A percentile compares a stretch with the other conserved stretches of the same genome.
phyloP scores from a whole-genome alignment of 1,284 basidiomycete species.

The Lignosus rhinocerotis region DNA sequence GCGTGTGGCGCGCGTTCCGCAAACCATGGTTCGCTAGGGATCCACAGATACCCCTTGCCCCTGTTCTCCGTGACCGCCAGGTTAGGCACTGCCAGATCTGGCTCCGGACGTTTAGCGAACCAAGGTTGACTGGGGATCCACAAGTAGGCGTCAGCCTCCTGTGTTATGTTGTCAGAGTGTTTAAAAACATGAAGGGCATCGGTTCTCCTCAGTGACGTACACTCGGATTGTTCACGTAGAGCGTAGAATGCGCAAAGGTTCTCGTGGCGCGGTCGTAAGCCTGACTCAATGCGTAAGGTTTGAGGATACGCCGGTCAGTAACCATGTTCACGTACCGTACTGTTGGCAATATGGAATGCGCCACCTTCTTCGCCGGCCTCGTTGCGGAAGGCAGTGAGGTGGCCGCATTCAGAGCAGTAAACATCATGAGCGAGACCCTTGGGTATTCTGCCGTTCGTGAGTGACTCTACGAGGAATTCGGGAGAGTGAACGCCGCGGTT shows the following conservation, averaged over 20 bases:
- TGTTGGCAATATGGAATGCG: constrained; percentile 3
- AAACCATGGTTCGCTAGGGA: background rate
- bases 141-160: too few species aligned
- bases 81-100: too few species aligned
- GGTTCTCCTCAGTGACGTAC: too few species aligned
- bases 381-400: constrained; percentile 18
- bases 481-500: constrained; percentile 16
- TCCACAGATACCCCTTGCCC: background rate
- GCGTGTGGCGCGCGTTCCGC: background rate
- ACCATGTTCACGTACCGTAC: background rate
- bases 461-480: constrained; percentile 18
- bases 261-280: constrained; percentile 4
- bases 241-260: background rate
- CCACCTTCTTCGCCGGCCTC: constrained; percentile 16
- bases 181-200: too few species aligned
- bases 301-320: background rate
- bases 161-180: too few species aligned
- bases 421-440: constrained; percentile 18
- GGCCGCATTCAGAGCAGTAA: constrained; percentile 24
- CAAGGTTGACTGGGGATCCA: too few species aligned
- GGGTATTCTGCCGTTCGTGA: constrained; percentile 6
- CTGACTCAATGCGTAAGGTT: background rate
- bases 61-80: background rate
- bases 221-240: too few species aligned
- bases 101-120: too few species aligned